Evolutionary conservation across 208 protist genomes (phyloP), one percentile per base, ranked within the genome.

Genomic region (Trypanosoma cruzi): DNA sequence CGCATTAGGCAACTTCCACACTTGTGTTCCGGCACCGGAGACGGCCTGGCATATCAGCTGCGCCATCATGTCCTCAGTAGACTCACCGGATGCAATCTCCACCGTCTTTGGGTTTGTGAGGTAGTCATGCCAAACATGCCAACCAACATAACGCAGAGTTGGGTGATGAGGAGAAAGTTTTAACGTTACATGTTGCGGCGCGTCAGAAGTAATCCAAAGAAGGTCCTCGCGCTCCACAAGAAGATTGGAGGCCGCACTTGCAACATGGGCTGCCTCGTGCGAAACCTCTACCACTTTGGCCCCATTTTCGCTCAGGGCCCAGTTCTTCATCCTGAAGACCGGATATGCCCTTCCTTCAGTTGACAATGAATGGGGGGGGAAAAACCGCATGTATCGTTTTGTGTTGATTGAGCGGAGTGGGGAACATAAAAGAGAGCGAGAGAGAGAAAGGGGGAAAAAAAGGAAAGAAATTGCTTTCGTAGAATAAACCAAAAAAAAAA

Each of bases 91-190:
- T 1, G 84, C 80, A 2, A 96, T 73, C 63, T 94, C 87, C 6
- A 96, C 89, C 44, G 68, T 75, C 61, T 85, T 89, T 1, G 89
- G 88, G 79, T 96, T 96, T 6, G 86, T 94, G 20, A 87, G 49
- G 68, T 91, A 92, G 68, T 94, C 87, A 56, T 92, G 87, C 87
- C 86, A 93, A 18, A 96, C 91, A 40, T 94, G 79, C 89, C 91
- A 96, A 3, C 91, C 91, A 7, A 77, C 87, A 72, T 87, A 96
- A 24, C 60, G 76, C 55, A 96, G 76, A 1, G 85, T 81, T 1
- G 91, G 88, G 69, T 94, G 91, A 1, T 26, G 55, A 32, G 73
- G 14, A 16, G 59, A 56, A 14, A 96, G 64, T 13, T 59, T 29
- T 10, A 96, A 61, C 18, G 79, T 91, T 20, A 96, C 91, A 57